phyloP scores from a whole-genome alignment of 2,329 filamentous ascomycete genomes.

The Remersonia thermophila region DNA sequence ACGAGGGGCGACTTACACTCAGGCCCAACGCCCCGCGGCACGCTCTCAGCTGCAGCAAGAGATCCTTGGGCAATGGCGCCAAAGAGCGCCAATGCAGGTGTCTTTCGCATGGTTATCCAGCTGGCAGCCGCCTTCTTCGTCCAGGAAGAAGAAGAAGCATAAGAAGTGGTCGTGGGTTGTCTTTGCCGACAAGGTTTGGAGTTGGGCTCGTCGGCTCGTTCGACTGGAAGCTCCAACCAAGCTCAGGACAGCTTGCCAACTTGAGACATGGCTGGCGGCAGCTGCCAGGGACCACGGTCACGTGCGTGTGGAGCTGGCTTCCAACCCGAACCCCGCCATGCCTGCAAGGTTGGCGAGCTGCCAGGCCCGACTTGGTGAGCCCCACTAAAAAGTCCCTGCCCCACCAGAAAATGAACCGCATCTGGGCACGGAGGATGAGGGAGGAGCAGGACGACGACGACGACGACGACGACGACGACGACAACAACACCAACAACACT shows the following conservation, averaged over 20 bases:
- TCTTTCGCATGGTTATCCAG: conserved; percentile 33
- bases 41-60: conserved; percentile 47
- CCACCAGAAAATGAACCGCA: too few species aligned
- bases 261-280: conserved; percentile 8
- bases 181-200: neutral
- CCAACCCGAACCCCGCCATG: neutral
- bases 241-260: conserved; percentile 17
- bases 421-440: neutral
- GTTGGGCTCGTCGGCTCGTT: neutral
- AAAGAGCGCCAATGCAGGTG: conserved; percentile 36
- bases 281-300: conserved; percentile 7
- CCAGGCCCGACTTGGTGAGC: neutral
- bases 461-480: too few species aligned
- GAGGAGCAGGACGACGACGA: too few species aligned
- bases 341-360: neutral
- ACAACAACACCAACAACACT: too few species aligned
- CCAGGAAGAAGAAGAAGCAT: conserved; percentile 5
- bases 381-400: neutral
- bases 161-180: neutral
- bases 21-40: conserved; percentile 77
- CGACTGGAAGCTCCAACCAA: conserved; percentile 1
- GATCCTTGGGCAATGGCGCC: conserved; percentile 36
- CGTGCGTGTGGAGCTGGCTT: neutral
- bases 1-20: conserved; percentile 56
- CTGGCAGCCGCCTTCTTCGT: conserved; percentile 4